Conservation (phyloP, 2,329 filamentous ascomycete species). For the Penicillium sp. region DNA sequence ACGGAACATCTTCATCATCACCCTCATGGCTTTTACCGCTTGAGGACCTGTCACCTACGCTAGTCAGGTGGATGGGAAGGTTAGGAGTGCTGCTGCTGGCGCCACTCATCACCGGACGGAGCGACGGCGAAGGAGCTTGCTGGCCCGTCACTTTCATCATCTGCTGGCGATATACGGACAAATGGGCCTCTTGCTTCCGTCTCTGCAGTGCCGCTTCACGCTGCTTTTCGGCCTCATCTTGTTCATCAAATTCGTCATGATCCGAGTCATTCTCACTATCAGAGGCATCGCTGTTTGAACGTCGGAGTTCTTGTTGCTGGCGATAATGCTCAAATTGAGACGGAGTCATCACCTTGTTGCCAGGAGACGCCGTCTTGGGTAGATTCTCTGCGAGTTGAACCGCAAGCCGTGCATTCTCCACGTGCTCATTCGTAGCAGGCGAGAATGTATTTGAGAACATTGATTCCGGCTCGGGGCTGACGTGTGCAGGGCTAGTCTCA, state of each 20-base stretch:
- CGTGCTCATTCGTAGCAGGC: slow-evolving; percentile 12
- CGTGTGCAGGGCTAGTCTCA: slow-evolving; percentile 7
- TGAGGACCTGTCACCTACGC: slow-evolving; percentile 37
- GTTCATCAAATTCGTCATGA: slow-evolving; percentile 70
- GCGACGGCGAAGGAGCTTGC: slow-evolving; percentile 49
- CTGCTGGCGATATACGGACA: slow-evolving; percentile 85
- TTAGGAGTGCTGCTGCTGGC: slow-evolving; percentile 64
- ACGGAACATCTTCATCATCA: slow-evolving; percentile 83
- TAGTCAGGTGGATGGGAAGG: slow-evolving; percentile 45
- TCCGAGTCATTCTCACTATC: slow-evolving; percentile 55
- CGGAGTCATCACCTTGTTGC: slow-evolving; percentile 84
- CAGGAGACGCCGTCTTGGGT: slow-evolving; percentile 36
- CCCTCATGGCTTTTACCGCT: slow-evolving; percentile 51
- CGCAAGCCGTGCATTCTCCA: slow-evolving; percentile 46
- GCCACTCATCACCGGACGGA: slow-evolving; percentile 57
- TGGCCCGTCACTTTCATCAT: slow-evolving; percentile 97
- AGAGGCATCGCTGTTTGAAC: slow-evolving; percentile 52
- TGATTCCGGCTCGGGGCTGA: slow-evolving; percentile 13
- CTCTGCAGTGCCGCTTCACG: slow-evolving; percentile 73
- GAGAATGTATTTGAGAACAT: slow-evolving; percentile 15
- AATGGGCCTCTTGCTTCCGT: slow-evolving; percentile 84
- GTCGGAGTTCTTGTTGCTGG: slow-evolving; percentile 66
- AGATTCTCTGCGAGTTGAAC: slow-evolving; percentile 44
- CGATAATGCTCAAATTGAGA: slow-evolving; percentile 82
- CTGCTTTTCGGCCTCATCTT: slow-evolving; percentile 76